These are phyloP conservation scores for Solanum sejunctum DNA, from an alignment of 257 asterid species.

Conservation along the genomic window DNA sequence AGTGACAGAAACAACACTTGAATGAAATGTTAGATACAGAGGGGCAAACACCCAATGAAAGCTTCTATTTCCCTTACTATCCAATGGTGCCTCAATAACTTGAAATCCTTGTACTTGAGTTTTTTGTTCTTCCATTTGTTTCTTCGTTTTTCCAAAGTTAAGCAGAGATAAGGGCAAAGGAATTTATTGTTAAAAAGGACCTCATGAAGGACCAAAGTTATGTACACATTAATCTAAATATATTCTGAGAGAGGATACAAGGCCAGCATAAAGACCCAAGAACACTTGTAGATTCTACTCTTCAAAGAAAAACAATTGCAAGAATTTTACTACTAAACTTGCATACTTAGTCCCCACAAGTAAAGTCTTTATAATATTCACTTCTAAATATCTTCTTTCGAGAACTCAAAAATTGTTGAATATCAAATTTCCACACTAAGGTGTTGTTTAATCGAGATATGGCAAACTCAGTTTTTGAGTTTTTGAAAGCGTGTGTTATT, in stretches of 20 bases:
- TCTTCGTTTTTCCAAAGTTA: not conserved
- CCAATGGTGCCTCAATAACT: not conserved
- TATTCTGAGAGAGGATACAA: not conserved
- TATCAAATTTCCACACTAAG: not conserved
- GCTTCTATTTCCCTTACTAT: not conserved
- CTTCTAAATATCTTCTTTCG: not conserved
- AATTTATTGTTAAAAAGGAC: not conserved
- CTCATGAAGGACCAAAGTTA: not conserved
- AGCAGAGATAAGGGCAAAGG: not conserved
- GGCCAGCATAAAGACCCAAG: not conserved
- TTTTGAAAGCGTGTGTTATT: not conserved
- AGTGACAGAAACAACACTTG: not conserved
- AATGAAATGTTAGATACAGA: not conserved
- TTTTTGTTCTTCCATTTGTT: not conserved
- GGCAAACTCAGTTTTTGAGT: not conserved
- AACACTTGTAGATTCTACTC: not conserved
- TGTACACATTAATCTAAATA: not conserved
- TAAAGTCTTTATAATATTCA: not conserved
- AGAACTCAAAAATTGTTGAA: not conserved
- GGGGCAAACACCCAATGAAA: not conserved
- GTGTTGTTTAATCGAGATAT: not conserved
- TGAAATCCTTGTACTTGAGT: not conserved
- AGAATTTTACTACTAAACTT: not conserved
- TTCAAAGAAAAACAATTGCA: not conserved
- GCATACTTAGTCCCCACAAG: not conserved